Base-by-base conservation (phyloP, 805 yeast genomes). In the Candida loeiensis region DNA sequence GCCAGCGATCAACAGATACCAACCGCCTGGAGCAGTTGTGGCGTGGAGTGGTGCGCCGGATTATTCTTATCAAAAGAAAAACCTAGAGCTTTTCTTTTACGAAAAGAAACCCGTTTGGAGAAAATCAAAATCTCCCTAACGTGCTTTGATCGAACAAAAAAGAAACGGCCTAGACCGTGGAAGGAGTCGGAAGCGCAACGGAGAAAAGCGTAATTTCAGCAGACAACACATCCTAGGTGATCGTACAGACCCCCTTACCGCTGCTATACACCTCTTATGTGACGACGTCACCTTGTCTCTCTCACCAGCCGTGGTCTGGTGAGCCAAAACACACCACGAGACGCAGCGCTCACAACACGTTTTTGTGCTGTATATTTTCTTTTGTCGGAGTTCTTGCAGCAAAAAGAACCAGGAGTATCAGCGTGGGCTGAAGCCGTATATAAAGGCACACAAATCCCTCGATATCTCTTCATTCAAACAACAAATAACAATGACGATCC, bases 401-500 rank as follows among this genome's bases (percentile, higher is more conserved):
- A 27, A 27, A 27, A 27, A 27, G 31, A 17, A 5, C n/a, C 33
- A 5, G 8, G 6, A 9, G 4, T 9, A 30, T 14, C 33, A 30
- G 16, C 33, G 33, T 30, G 33, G 33, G 21, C 33, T 5, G 17
- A 4, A 17, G 7, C 21, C 17, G 13, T 37, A 37, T 37, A 37
- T 28, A 44, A 37, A 35, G 39, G 17, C 27, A 25, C 4, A 13
- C 27, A 25, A 11, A 11, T 25, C 27, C 27, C 6, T 2, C 6
- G 13, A 6, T 11, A 6, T 25, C n/a, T 12, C 6, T 6, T 25
- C 27, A 25, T 25, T 12, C 18, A 28, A 18, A 6, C 19, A 21
- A 16, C 17, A 20, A 27, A 22, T 25, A 25, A 17, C 22, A 27
- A 25, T 63, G 67, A 63, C 69, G 28, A 44, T 55, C 36, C 55